A percentile compares a stretch with the other conserved stretches of the same genome.
Conservation (phyloP, 2,329 filamentous ascomycete genomes). For the Aureobasidium vineae region DNA sequence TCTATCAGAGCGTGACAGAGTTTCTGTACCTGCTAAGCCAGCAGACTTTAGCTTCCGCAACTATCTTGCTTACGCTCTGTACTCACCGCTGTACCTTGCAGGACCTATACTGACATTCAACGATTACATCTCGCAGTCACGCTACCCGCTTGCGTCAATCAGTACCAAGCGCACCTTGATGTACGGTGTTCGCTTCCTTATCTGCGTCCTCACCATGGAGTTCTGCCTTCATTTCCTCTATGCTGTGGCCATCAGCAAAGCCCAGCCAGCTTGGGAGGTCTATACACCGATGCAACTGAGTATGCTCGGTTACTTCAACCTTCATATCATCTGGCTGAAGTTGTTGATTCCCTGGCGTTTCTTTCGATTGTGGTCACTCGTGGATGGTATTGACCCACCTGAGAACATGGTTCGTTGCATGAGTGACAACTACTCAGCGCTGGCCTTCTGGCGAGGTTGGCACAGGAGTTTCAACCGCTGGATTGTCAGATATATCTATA, state of each 20-base stretch:
- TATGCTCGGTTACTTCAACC: conserved; percentile 91
- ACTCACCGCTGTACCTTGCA: conserved; percentile 87
- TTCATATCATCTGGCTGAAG: conserved; percentile 97
- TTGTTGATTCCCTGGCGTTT: conserved; percentile 96
- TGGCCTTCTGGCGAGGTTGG: conserved; percentile 95
- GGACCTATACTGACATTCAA: conserved; percentile 97
- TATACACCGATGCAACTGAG: conserved; percentile 87
- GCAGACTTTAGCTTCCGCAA: conserved; percentile 77
- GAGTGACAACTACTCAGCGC: conserved; percentile 86
- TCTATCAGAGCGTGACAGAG: conserved; percentile 84
- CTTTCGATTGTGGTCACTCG: conserved; percentile 91
- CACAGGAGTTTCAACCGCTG: conserved; percentile 94
- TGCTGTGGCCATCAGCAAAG: conserved; percentile 85
- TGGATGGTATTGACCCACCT: conserved; percentile 89
- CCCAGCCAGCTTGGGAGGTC: conserved; percentile 71
- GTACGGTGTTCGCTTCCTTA: conserved; percentile 78
- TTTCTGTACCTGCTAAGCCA: conserved; percentile 69
- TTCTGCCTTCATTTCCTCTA: conserved; percentile 89
- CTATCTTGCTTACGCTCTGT: conserved; percentile 85
- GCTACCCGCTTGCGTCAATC: conserved; percentile 70
- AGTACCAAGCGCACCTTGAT: conserved; percentile 63
- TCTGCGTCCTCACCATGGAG: conserved; percentile 86
- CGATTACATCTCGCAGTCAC: conserved; percentile 87
- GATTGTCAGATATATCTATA: conserved; percentile 89
- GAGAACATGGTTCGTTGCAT: conserved; percentile 99